Percentiles rank a stretch among this genome's conserved stretches.
phyloP scores from a whole-genome alignment of 148 eudicot species.

The Rhododendron griersonianum region DNA sequence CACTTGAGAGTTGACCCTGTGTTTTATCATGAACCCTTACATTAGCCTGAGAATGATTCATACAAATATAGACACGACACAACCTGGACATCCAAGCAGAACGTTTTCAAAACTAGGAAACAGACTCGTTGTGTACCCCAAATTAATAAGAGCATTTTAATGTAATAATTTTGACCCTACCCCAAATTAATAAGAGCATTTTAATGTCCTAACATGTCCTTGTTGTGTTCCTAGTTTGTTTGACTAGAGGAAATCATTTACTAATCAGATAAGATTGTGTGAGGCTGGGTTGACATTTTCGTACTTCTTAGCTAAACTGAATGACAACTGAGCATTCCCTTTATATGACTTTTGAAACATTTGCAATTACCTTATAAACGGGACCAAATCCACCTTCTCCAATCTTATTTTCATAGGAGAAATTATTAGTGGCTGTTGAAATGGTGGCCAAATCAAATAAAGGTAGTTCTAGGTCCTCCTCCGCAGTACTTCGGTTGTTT shows the following conservation, averaged over 20 bases:
- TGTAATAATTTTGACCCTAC: too few species aligned
- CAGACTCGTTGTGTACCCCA: too few species aligned
- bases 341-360: constrained; percentile 20
- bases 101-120: neutral
- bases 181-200: too few species aligned
- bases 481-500: neutral
- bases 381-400: constrained; percentile 39
- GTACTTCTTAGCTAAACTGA: neutral
- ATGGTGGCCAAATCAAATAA: constrained; percentile 14
- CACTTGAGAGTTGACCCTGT: constrained; percentile 33
- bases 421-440: constrained; percentile 23
- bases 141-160: too few species aligned
- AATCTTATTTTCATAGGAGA: constrained; percentile 24
- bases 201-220: neutral
- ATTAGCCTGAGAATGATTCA: neutral
- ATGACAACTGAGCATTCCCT: constrained; percentile 8
- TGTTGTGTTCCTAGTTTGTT: neutral
- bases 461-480: constrained; percentile 26
- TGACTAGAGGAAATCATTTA: neutral
- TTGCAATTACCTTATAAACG: constrained; percentile 5
- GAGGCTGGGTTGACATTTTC: too few species aligned
- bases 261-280: too few species aligned
- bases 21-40: neutral
- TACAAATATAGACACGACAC: neutral
- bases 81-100: neutral